Percentiles rank a stretch among this genome's conserved stretches.
These are phyloP conservation scores for Ricinus communis DNA, from an alignment of 345 rosid genomes.

Conservation along the genomic window DNA sequence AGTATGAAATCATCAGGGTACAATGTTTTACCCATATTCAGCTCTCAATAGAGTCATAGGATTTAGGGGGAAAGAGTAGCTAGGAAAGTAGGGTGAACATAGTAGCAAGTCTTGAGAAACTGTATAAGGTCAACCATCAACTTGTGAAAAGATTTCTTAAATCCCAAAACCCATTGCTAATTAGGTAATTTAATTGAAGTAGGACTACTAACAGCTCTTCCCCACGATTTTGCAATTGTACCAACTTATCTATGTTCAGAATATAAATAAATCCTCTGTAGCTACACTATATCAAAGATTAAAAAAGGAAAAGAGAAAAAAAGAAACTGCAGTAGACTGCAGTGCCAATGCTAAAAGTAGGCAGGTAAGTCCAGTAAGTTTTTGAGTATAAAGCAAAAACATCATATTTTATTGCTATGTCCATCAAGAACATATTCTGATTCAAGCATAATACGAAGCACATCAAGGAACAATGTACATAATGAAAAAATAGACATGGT, in stretches of 20 bases:
- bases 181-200: no score
- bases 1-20: no score
- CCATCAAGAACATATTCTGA: not conserved
- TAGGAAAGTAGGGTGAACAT: not conserved
- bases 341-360: not conserved
- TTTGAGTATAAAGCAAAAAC: not conserved
- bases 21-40: no score
- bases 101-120: not conserved
- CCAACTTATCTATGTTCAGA: no score
- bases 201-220: not conserved
- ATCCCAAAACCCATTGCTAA: not conserved
- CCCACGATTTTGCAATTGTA: not conserved
- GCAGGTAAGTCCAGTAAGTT: not conserved
- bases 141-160: not conserved
- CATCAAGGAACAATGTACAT: not conserved
- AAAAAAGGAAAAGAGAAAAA: no score
- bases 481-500: not conserved
- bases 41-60: no score
- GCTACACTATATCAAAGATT: not conserved
- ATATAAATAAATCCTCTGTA: not conserved
- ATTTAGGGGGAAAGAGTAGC: not conserved
- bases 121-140: not conserved
- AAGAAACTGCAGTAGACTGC: not conserved
- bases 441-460: not conserved
- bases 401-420: not conserved